Conservation (phyloP, 331 rosid genomes). For the Stylosanthes scabra region DNA sequence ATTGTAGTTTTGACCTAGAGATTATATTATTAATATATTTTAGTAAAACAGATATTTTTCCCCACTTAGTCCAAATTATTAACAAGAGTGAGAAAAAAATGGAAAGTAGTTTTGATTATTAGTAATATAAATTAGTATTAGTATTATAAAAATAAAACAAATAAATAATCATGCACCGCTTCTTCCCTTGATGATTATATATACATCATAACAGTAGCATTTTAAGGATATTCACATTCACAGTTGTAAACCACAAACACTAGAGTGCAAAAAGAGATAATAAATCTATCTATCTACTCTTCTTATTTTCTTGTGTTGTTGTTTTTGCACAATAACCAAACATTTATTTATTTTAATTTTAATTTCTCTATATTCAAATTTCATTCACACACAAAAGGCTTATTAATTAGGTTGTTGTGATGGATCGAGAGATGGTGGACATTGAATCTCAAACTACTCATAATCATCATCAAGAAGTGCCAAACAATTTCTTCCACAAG, state of each 20-base stretch:
- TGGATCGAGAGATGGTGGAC: constrained; percentile 56
- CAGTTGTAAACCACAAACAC: constrained; percentile 9
- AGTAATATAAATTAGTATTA: not conserved
- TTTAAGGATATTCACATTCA: not conserved
- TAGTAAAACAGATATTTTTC: no score
- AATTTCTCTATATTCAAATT: no score
- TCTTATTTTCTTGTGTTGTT: not conserved
- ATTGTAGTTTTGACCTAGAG: no score
- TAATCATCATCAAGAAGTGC: constrained; percentile 19
- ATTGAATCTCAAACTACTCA: constrained; percentile 52
- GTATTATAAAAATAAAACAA: not conserved
- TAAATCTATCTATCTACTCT: not conserved
- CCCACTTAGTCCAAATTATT: constrained; percentile 11
- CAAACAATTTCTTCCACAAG: constrained; percentile 39
- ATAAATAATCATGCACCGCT: constrained; percentile 38
- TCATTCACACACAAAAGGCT: not conserved
- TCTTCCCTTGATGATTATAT: constrained; percentile 9
- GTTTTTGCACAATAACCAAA: not conserved
- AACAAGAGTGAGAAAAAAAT: not conserved
- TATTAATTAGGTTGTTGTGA: not conserved
- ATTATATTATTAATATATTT: no score
- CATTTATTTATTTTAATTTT: no score
- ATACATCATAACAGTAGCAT: not conserved
- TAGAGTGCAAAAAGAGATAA: constrained; percentile 7
- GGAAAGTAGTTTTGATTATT: not conserved